phyloP scores from a whole-genome alignment of 2,329 filamentous ascomycete species.

The Aspergillus tamarii region DNA sequence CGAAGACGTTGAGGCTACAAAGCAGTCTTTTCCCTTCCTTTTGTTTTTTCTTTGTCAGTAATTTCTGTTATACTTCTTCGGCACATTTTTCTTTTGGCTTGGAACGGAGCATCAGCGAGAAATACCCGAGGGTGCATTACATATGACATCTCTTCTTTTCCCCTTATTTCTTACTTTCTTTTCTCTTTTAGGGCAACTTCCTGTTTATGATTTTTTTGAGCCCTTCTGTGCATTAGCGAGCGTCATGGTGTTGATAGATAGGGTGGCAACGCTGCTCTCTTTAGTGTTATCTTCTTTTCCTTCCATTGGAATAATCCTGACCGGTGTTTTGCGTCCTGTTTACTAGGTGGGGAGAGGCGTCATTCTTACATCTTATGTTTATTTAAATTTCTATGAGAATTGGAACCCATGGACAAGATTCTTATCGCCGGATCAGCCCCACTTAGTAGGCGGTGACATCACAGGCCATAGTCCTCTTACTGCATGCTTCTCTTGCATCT shows the following conservation, averaged over 20 bases:
- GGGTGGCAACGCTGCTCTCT: constrained; percentile 15
- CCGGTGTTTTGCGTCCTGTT: not conserved
- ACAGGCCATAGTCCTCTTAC: constrained; percentile 20
- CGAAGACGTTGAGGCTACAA: constrained; percentile 31
- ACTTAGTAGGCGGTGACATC: constrained; percentile 40
- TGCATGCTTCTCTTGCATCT: constrained; percentile 7
- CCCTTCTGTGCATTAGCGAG: constrained; percentile 37
- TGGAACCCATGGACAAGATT: not conserved
- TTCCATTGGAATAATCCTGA: not conserved
- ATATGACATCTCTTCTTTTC: constrained; percentile 17
- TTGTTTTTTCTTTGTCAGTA: constrained; percentile 15
- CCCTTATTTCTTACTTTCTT: constrained; percentile 14
- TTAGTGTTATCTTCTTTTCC: constrained; percentile 15
- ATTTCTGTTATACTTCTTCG: constrained; percentile 7
- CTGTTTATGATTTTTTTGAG: constrained; percentile 11
- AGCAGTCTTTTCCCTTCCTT: not conserved
- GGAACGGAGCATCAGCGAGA: constrained; percentile 31
- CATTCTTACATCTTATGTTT: constrained; percentile 6
- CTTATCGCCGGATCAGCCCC: constrained; percentile 25
- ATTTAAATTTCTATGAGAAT: constrained; percentile 7
- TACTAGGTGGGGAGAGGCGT: constrained; percentile 9
- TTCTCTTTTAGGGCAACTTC: constrained; percentile 8
- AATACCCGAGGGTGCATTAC: constrained; percentile 30
- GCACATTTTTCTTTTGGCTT: constrained; percentile 18
- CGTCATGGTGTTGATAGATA: constrained; percentile 34